Evolutionary conservation across 495 filamentous ascomycete species (phyloP).

Genomic region (Aspergillus bridgeri): DNA sequence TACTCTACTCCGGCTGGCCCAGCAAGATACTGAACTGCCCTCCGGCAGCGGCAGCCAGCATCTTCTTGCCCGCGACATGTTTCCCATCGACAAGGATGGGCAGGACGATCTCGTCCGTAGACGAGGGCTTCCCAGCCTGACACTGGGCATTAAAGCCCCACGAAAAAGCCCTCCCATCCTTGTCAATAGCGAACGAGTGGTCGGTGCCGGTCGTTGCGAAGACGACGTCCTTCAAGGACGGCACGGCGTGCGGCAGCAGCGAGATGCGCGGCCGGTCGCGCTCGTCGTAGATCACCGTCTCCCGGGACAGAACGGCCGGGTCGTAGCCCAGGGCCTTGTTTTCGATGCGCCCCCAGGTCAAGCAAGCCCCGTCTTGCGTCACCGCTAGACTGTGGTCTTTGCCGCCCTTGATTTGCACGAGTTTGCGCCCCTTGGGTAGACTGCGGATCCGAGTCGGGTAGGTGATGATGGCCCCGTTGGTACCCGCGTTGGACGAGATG

Average conservation of each 20-base stretch:
- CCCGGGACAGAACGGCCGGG: neutral
- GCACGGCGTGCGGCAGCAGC: neutral
- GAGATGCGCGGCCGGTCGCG: constrained; percentile 7
- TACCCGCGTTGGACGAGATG: constrained; percentile 5
- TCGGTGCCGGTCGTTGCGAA: constrained; percentile 4
- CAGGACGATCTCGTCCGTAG: neutral
- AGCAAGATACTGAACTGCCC: constrained; percentile 9
- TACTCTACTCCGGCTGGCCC: too few species aligned
- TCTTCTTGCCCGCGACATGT: constrained; percentile 6
- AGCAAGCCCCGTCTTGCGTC: constrained; percentile 1
- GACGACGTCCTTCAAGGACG: neutral
- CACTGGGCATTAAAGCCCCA: constrained; percentile 12
- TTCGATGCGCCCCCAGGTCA: constrained; percentile 16
- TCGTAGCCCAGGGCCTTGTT: constrained; percentile 12
- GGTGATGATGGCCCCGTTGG: constrained; percentile 3
- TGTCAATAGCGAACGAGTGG: constrained; percentile 14
- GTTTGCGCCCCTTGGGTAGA: neutral
- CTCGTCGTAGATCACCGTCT: constrained; percentile 1
- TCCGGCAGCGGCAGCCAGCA: constrained; percentile 6
- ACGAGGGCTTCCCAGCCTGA: constrained; percentile 10
- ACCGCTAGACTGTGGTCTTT: constrained; percentile 16
- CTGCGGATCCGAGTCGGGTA: constrained; percentile 6
- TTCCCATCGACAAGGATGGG: constrained; percentile 5
- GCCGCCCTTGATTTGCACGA: constrained; percentile 8
- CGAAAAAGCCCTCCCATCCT: constrained; percentile 8